Percentiles rank a stretch among this genome's conserved stretches.
These are phyloP conservation scores for Aspergillus nanangensis DNA, from an alignment of 495 filamentous ascomycete genomes.

Conservation along the genomic window DNA sequence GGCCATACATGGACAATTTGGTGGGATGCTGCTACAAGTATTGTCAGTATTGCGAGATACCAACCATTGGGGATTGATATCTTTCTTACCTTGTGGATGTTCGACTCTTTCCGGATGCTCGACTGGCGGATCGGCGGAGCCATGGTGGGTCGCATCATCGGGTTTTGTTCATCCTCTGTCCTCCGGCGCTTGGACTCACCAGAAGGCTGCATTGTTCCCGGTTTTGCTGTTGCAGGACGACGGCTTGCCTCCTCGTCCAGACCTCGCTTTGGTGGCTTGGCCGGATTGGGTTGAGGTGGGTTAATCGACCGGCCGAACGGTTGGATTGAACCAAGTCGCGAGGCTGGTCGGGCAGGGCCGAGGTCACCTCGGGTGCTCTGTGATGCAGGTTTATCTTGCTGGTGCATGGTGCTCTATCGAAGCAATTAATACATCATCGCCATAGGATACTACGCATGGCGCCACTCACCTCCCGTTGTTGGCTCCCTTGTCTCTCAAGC, in stretches of 20 bases:
- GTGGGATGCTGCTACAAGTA: constrained; percentile 44
- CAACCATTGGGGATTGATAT: not conserved
- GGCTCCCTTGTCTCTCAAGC: constrained; percentile 49
- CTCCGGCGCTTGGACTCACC: constrained; percentile 53
- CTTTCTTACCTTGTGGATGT: constrained; percentile 6
- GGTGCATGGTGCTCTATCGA: constrained; percentile 16
- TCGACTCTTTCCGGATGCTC: constrained; percentile 55
- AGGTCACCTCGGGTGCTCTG: constrained; percentile 41
- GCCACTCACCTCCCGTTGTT: constrained; percentile 43
- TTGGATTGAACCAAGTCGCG: constrained; percentile 50
- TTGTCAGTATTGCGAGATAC: constrained; percentile 12
- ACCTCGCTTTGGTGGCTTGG: constrained; percentile 61
- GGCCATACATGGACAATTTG: constrained; percentile 59
- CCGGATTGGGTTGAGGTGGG: constrained; percentile 53
- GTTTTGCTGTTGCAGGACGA: constrained; percentile 37
- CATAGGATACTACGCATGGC: not conserved
- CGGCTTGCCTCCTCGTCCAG: constrained; percentile 49
- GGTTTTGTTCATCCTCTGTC: constrained; percentile 54
- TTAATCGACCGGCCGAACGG: constrained; percentile 44
- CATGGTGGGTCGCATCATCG: constrained; percentile 54
- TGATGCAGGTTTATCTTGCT: constrained; percentile 30
- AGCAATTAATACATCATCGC: constrained; percentile 17
- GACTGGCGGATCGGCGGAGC: constrained; percentile 81
- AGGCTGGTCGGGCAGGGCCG: constrained; percentile 45
- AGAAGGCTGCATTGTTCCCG: constrained; percentile 39